Conservation (phyloP, 305 asterid genomes). For the Vinca major region DNA sequence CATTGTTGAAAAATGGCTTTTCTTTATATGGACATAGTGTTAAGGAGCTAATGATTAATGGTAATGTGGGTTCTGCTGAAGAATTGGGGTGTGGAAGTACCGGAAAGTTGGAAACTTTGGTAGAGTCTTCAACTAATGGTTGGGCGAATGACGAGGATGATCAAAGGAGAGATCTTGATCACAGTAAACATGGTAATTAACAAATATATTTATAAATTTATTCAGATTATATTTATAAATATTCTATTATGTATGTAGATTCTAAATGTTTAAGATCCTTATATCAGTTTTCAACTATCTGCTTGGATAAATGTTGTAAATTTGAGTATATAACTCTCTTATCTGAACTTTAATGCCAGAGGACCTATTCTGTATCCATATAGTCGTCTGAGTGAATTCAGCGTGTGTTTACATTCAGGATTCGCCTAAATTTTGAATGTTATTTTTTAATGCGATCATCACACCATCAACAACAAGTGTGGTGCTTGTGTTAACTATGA, state of each 20-base stretch:
- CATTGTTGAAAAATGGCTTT: slow-evolving; percentile 49
- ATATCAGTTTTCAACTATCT: background rate
- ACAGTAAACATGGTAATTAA: slow-evolving; percentile 38
- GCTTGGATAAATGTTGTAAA: background rate
- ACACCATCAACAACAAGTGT: no score
- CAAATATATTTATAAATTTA: background rate
- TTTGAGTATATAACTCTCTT: background rate
- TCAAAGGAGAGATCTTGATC: slow-evolving; percentile 25
- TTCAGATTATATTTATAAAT: background rate
- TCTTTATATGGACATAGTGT: slow-evolving; percentile 12
- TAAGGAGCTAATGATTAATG: slow-evolving; percentile 13
- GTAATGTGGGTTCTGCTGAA: slow-evolving; percentile 22
- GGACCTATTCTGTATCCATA: background rate
- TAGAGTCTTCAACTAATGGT: slow-evolving; percentile 23
- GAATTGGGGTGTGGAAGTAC: slow-evolving; percentile 19
- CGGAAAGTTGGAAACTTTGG: slow-evolving; percentile 21
- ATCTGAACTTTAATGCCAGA: background rate
- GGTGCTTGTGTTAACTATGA: background rate
- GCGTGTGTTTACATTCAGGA: background rate
- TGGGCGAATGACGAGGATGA: slow-evolving; percentile 25
- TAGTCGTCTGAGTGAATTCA: background rate
- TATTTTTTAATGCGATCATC: background rate
- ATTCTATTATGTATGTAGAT: background rate
- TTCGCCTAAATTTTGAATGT: background rate
- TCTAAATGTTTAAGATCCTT: background rate